Base-by-base conservation (phyloP, 768 basidiomycete species). In the Phylloporus sp. region DNA sequence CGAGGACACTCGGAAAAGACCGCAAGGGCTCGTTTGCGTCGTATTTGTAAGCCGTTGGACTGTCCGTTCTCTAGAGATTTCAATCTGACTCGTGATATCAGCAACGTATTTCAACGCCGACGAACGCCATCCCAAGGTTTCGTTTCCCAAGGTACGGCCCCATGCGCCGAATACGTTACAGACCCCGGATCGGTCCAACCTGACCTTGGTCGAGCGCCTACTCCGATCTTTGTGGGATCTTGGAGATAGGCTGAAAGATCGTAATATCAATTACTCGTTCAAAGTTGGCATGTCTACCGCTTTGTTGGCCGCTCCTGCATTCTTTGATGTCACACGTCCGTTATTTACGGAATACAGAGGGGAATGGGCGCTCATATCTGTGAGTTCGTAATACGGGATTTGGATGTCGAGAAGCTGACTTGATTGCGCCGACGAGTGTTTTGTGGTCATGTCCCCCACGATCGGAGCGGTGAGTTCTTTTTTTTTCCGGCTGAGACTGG, bases 341-440 rank as follows among this genome's bases (percentile, higher is more conserved):
- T 65, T 80, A 4, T 97, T 96, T 59, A 71, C 89, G 34, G 77
- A 82, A 38, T 92, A 86, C 56, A 79, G 83, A 57, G 94, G 94
- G 28, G 92, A 97, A 68, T 99, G 95, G 95, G 92, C 92, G 1
- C 69, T 99, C 59, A 89, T 98, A 43, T 93, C 93, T 36, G 91
- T 89, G 51, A 60, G 78, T 70, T 23, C 28, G 33, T 28, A 4
- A 1, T 39, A 51, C 46, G 56, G 54, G 24, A 55, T 54, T 56
- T 44, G 28, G 29, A 27, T n/a, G 50, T 34, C 17, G 14, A 9
- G 23, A 50, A 50, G 32, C 38, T 52, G 40, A 46, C 29, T 9
- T 22, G 45, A 26, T 44, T 41, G 46, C 28, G 31, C 33, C 26
- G 3, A 44, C n/a, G n/a, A 87, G 86, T 90, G 84, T 66, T 89